Percentiles rank a stretch among this genome's conserved stretches.
phyloP scores from a whole-genome alignment of 805 yeast species.

The Saccharomycopsis sp. region DNA sequence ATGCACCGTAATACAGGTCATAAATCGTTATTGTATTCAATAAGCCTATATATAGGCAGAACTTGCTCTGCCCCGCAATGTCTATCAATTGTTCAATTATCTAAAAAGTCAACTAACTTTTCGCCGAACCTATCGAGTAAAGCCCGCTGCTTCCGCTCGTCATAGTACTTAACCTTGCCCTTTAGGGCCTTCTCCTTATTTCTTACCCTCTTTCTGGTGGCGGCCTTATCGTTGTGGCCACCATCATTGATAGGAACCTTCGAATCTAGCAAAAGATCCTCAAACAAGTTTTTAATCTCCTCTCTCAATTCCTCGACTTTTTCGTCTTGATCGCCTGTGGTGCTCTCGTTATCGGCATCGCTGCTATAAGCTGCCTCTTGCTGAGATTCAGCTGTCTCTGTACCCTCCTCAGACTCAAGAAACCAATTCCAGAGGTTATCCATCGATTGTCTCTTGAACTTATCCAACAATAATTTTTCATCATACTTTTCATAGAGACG shows the following conservation, averaged over 20 bases:
- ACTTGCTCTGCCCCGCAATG: too few species aligned
- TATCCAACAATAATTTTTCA: not conserved
- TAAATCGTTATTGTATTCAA: not conserved
- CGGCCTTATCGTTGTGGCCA: not conserved
- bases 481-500: not conserved
- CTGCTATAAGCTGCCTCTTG: not conserved
- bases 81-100: not conserved
- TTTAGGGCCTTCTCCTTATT: not conserved
- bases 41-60: too few species aligned
- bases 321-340: not conserved
- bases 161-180: not conserved
- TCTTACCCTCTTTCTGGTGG: not conserved
- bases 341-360: not conserved
- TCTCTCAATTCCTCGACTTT: slow-evolving; percentile 4
- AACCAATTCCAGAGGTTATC: slow-evolving; percentile 14
- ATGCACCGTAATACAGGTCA: too few species aligned
- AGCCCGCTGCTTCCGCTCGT: not conserved
- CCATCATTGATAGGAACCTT: not conserved
- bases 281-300: slow-evolving; percentile 2
- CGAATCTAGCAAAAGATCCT: not conserved
- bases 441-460: not conserved
- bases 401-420: not conserved
- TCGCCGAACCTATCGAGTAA: not conserved
- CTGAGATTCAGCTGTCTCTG: not conserved
- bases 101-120: not conserved